Base-by-base conservation (phyloP, 1,139 yeast genomes). In the Pichia sp. region DNA sequence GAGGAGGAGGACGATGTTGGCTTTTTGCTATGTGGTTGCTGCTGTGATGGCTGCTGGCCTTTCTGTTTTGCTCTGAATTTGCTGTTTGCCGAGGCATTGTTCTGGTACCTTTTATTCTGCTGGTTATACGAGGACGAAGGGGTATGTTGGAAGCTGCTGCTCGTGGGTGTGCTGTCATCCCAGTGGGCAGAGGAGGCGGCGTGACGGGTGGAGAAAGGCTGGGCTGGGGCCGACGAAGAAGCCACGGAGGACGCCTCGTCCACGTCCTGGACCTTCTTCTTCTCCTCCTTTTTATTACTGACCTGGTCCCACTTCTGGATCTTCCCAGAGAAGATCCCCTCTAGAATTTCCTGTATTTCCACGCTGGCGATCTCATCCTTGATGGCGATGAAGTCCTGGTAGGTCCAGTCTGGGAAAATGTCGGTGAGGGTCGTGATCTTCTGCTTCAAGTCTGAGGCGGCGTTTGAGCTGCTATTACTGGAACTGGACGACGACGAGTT, bases 371-470 rank as follows among this genome's bases (percentile, higher is more conserved):
- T 81, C 71, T 93, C 98, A 57, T 77, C 76, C 62, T 92, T 82
- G 57, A 90, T 84, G 54, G 86, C 81, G 53, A 79, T 74, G 70
- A 93, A 82, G 69, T 93, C 99, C 47, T 88, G 96, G 53, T 80
- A 77, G 56, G 89, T 82, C 99, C 99, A 93, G 68, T 89, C 97
- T 45, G 97, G 96, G 75, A 93, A 92, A 77, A 93, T 77, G 70
- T 93, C 98, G 55, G 78, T 73, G 66, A 93, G 80, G 51, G 87
- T 80, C 58, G 77, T 73, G 64, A 90, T 75, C 63, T 79, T 77
- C 58, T 71, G 68, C 62, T 72, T 75, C 50, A 75, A 61, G 58
- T 76, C 81, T 53, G 52, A 15, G 19, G 52, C 43, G 5, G 54
- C 10, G 38, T 32, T 38, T 38, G 41, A 38, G 16, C 41, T 26